These are phyloP conservation scores for barrel medic (Medicago truncatula) DNA, from an alignment of 306 rosid species.

Conservation along the genomic window DNA sequence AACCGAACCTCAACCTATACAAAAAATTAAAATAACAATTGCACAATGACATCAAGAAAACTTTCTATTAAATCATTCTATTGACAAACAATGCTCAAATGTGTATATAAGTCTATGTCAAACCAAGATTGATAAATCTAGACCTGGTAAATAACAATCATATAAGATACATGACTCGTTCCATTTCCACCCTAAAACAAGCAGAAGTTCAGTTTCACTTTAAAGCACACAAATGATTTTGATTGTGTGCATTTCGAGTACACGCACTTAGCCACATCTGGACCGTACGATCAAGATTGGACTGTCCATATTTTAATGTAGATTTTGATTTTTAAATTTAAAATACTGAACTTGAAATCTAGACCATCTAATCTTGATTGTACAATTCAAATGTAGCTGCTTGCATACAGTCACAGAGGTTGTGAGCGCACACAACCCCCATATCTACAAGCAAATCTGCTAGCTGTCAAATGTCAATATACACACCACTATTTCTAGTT, in stretches of 20 bases:
- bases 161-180: background rate
- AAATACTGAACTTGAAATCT: background rate
- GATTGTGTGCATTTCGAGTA: background rate
- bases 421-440: background rate
- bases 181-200: conserved; percentile 14
- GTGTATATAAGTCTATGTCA: background rate
- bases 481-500: conserved; percentile 8
- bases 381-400: background rate
- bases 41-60: conserved; percentile 9
- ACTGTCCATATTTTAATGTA: background rate
- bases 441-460: background rate
- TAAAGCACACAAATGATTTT: background rate
- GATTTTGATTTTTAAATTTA: background rate
- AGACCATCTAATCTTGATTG: background rate
- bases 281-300: background rate
- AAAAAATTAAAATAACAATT: conserved; percentile 12
- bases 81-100: background rate
- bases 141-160: background rate
- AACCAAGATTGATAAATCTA: conserved; percentile 2
- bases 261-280: background rate
- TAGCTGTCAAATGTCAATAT: background rate
- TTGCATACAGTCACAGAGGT: background rate
- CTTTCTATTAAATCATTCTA: background rate
- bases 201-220: conserved; percentile 17
- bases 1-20: conserved; percentile 80